Base-by-base conservation (phyloP, 106 monocot genomes). In the Amphibolis antarctica region DNA sequence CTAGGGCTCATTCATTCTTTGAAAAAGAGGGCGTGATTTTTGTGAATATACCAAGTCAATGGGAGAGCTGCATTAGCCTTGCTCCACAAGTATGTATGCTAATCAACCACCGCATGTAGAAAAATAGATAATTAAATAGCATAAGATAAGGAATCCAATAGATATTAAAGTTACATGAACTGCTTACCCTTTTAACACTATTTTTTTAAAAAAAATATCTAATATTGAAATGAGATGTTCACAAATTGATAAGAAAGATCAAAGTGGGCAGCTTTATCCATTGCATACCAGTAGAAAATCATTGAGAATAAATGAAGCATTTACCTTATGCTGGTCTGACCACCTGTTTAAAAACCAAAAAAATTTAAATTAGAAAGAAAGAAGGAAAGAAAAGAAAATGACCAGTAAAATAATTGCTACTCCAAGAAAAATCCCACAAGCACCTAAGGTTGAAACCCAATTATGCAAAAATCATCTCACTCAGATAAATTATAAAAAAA, bases 271-370 rank as follows among this genome's bases (percentile, higher is more conserved):
- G 22, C 10, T 10, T 19, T 15, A 57, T 57, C 57, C 26, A 10
- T 11, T 53, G 36, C 22, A 53, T 3, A 53, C 23, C 3, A 26
- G 14, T 14, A 57, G 26, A 14, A 27, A 27, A 57, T 14, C 10
- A 57, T 13, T 28, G n/a, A 57, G 26, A 25, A 47, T 56, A 17
- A 44, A 21, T n/a, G 63, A 63, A 51, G n/a, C 20, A 21, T 55
- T 27, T 65, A 72, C 72, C 72, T 72, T 51, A 72, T 72, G 55
- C 72, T 72, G 19, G 72, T 72, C 46, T 72, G 72, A 19, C 72
- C 72, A 72, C 72, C 72, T 72, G 64, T 64, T 65, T 22, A 50
- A 30, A 11, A 52, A 53, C 31, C 49, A 51, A 36, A 28, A 66
- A 15, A 17, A 4, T 44, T 62, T 26, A 6, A 23, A 64, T 64